phyloP scores from a whole-genome alignment of 2,329 filamentous ascomycete species.

The Fusarium kyushuense region DNA sequence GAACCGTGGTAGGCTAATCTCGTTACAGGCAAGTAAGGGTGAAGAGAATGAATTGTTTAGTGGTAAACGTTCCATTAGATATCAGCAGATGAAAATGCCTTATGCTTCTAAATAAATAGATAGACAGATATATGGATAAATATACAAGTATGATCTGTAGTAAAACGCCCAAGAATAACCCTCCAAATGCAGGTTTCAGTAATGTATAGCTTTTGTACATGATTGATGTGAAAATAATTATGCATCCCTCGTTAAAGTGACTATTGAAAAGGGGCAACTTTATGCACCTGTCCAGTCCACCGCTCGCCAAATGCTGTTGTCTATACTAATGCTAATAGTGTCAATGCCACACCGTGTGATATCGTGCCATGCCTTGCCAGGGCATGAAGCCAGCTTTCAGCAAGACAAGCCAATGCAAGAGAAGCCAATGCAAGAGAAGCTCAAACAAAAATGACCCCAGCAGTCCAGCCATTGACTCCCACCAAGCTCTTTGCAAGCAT shows the following conservation, averaged over 20 bases:
- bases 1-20: constrained; percentile 18
- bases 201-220: constrained; percentile 36
- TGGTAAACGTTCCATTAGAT: constrained; percentile 14
- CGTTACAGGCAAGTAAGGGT: neutral
- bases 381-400: constrained; percentile 6
- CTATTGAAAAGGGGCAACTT: constrained; percentile 12
- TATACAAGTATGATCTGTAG: constrained; percentile 6
- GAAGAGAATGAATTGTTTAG: neutral
- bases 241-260: constrained; percentile 15
- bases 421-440: constrained; percentile 24
- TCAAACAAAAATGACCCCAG: constrained; percentile 9
- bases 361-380: constrained; percentile 26
- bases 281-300: constrained; percentile 35
- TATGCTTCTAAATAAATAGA: constrained; percentile 26
- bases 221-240: constrained; percentile 22
- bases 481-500: constrained; percentile 12
- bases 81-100: constrained; percentile 5
- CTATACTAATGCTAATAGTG: constrained; percentile 35
- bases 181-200: constrained; percentile 8
- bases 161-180: constrained; percentile 2
- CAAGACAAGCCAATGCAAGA: constrained; percentile 26
- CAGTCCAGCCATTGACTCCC: constrained; percentile 13
- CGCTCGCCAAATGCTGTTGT: constrained; percentile 35
- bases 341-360: constrained; percentile 26
- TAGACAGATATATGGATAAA: neutral